Evolutionary conservation across 257 asterid species (phyloP).

Genomic region (Anisodus tanguticus): DNA sequence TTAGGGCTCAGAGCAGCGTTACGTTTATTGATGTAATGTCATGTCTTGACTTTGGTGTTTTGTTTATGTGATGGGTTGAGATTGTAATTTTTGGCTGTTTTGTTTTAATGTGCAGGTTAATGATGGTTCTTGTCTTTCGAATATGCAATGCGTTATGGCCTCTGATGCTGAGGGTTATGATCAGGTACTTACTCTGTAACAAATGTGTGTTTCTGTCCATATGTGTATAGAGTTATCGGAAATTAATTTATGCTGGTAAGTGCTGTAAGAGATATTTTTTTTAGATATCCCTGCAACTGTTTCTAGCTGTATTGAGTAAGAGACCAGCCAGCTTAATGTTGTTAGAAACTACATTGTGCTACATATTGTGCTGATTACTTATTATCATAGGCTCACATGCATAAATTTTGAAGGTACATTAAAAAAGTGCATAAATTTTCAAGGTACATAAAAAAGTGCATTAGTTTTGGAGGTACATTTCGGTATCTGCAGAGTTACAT

Average conservation of each 20-base stretch:
- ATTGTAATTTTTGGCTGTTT: conserved; percentile 18
- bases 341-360: not conserved
- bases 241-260: not conserved
- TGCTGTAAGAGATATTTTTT: not conserved
- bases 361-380: not conserved
- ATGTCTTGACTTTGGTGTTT: not conserved
- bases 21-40: conserved; percentile 76
- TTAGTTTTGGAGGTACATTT: not conserved
- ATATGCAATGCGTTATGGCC: conserved; percentile 92
- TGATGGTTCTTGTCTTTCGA: conserved; percentile 96
- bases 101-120: conserved; percentile 62
- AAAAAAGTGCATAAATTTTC: not conserved
- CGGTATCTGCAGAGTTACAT: not conserved
- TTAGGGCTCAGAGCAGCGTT: conserved; percentile 83
- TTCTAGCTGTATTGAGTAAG: not conserved
- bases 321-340: not conserved
- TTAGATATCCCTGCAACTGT: not conserved
- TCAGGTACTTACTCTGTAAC: conserved; percentile 56
- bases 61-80: not conserved
- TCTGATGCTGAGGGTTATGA: conserved; percentile 87
- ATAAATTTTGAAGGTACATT: not conserved
- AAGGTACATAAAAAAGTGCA: no score
- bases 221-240: not conserved
- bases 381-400: not conserved
- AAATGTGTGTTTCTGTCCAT: not conserved